Base-by-base conservation (phyloP, 805 yeast species). In the Kazachstania bromeliacearum region DNA sequence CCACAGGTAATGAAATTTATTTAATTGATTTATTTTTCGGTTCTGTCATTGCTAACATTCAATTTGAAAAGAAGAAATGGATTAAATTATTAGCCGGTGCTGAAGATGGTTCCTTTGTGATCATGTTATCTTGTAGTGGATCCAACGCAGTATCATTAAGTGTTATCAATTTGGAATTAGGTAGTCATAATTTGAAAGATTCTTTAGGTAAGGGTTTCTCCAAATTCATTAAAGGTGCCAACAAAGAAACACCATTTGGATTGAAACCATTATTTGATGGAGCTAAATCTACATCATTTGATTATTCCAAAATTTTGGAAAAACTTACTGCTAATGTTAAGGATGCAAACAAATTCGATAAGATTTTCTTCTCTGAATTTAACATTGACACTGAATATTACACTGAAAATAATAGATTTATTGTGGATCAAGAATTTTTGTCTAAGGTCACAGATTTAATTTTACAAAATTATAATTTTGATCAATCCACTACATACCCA, bases 141-240 rank as follows among this genome's bases (percentile, higher is more conserved):
- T 31, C 28, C 3, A 35, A 35, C 17, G 35, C 31, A 27, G 15
- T 35, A 13, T 35, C 57, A 9, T 40, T 59, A 28, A 62, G 58
- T 34, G 43, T 58, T 5, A 45, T 57, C 25, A 59, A 60, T 24
- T 53, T 79, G 26, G 73, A 78, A 41, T 73, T 77, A 24, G 94
- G 92, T 4, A 60, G 72, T 25, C 83, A 84, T 47, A 73, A 71
- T 34, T 64, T 84, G 40, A 71, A 74, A 40, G 87, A 82, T 46
- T 74, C 83, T 9, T 53, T 84, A 20, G 88, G 88, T 19, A 80
- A 76, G 49, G 72, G 79, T 26, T 62, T 59, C 28, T 45, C 40
- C 15, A 39, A 30, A 12, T 39, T 43, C 12, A 31, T 36, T 4
- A 30, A 35, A 14, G 21, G 21, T 8, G 16, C 15, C 7, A 19